Evolutionary conservation across 2,329 filamentous ascomycete genomes (phyloP).

Genomic region (Cladosporium oxysporum): DNA sequence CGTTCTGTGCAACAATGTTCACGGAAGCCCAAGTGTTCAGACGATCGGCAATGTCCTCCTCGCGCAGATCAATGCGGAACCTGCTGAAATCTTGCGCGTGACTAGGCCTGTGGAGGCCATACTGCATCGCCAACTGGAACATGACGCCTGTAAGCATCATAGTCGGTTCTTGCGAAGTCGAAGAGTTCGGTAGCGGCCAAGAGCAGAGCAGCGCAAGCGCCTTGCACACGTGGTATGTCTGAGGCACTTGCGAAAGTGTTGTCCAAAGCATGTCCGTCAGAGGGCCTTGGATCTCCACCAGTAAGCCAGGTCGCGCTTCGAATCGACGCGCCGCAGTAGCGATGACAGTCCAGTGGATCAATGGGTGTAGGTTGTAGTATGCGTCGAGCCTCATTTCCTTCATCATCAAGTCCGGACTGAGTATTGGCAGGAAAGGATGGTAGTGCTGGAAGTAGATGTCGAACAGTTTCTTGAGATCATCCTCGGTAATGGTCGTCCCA

Average conservation of each 20-base stretch:
- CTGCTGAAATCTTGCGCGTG: slow-evolving; percentile 82
- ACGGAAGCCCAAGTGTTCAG: slow-evolving; percentile 82
- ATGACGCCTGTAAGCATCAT: slow-evolving; percentile 80
- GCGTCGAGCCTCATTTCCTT: slow-evolving; percentile 41
- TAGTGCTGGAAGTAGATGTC: slow-evolving; percentile 74
- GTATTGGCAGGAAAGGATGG: slow-evolving; percentile 75
- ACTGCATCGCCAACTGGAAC: slow-evolving; percentile 85
- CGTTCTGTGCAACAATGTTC: slow-evolving; percentile 77
- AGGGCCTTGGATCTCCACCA: slow-evolving; percentile 65
- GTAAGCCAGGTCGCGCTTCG: slow-evolving; percentile 61
- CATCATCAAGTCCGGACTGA: slow-evolving; percentile 62
- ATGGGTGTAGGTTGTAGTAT: slow-evolving; percentile 73
- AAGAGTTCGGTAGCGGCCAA: slow-evolving; percentile 81
- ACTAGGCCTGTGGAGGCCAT: slow-evolving; percentile 77
- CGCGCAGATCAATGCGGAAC: slow-evolving; percentile 65
- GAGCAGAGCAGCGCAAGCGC: slow-evolving; percentile 77
- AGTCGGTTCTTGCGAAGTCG: slow-evolving; percentile 75
- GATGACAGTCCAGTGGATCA: slow-evolving; percentile 85
- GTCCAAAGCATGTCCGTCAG: slow-evolving; percentile 74
- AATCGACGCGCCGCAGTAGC: slow-evolving; percentile 74
- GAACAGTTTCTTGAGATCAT: slow-evolving; percentile 60
- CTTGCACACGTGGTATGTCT: slow-evolving; percentile 79
- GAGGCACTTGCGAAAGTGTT: slow-evolving; percentile 74
- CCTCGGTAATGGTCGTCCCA: slow-evolving; percentile 44
- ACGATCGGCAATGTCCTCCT: slow-evolving; percentile 76